Base-by-base conservation (phyloP, 1,284 basidiomycete species). In the Tremellales sp. region DNA sequence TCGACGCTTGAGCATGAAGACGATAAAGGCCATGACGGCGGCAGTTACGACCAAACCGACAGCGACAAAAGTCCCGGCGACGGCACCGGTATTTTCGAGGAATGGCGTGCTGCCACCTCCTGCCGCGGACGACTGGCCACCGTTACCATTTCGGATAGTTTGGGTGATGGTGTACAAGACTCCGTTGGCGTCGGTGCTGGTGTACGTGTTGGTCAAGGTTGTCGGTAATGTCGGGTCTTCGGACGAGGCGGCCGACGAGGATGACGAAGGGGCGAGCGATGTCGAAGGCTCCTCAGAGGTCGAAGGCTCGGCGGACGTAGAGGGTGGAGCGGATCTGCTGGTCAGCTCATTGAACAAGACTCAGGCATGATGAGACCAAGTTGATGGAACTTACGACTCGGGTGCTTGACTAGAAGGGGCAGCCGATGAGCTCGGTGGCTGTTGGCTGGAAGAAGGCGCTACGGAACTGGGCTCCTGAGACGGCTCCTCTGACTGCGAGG, bases 51-150 rank as follows among this genome's bases (percentile, higher is more conserved):
- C 61, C 17, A 76, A 60, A 47, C 74, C 74, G 22, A 76, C 65
- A 13, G 72, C 73, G 21, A 75, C 74, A 46, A 76, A 76, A 0
- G 68, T 68, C 47, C 74, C 74, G 2, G 70, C 73, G 2, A 76
- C 74, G 17, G 74, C 74, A 0, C 71, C 70, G 1, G 69, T 69
- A 54, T 75, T 75, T 57, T 62, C 62, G 48, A 75, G 73, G 59
- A 76, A 76, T 7, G 36, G 19, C 13, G 47, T 40, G n/a, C 44
- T 46, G 3, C 58, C 58, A 13, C 50, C 48, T 11, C 53, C 62
- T 15, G 49, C 42, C 13, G 49, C 22, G 10, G 47, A 51, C 1
- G 53, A 45, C 12, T 54, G 56, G 15, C 43, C 29, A 2, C 54
- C 54, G 15, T 55, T 61, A 5, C 66, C 64, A 48, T 68, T 68